Evolutionary conservation across 106 monocot genomes (phyloP).

Genomic region (Platanthera guangdongensis): DNA sequence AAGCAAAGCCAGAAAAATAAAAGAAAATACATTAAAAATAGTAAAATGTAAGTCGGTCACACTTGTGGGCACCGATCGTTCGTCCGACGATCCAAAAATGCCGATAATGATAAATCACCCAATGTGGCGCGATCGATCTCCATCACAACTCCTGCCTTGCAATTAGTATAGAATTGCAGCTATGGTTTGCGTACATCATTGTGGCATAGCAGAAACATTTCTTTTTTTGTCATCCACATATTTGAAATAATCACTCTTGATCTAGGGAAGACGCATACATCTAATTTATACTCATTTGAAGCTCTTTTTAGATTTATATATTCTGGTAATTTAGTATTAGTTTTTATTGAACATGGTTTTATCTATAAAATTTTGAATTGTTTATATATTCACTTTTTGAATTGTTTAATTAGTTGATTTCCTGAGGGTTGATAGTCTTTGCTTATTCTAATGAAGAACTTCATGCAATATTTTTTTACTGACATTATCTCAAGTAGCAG

Average conservation of each 20-base stretch:
- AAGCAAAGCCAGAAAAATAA: no score
- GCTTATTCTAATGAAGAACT: background rate
- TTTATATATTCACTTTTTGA: no score
- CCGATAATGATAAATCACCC: no score
- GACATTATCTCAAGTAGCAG: background rate
- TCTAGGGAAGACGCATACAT: background rate
- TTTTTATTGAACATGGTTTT: background rate
- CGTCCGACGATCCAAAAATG: no score
- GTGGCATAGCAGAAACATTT: background rate
- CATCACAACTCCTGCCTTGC: background rate
- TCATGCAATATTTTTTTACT: background rate
- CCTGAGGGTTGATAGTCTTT: background rate
- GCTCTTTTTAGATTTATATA: background rate
- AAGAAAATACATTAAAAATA: no score
- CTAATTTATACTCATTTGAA: background rate
- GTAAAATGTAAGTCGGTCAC: no score
- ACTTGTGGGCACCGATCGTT: no score
- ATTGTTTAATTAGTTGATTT: no score
- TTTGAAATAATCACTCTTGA: background rate
- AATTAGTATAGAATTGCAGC: background rate
- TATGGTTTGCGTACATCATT: background rate
- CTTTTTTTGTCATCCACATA: background rate
- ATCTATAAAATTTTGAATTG: no score
- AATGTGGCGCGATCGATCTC: no score
- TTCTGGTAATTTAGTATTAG: background rate